These are phyloP conservation scores for Aspergillus nomiae DNA, from an alignment of 2,329 filamentous ascomycete species.

Conservation along the genomic window DNA sequence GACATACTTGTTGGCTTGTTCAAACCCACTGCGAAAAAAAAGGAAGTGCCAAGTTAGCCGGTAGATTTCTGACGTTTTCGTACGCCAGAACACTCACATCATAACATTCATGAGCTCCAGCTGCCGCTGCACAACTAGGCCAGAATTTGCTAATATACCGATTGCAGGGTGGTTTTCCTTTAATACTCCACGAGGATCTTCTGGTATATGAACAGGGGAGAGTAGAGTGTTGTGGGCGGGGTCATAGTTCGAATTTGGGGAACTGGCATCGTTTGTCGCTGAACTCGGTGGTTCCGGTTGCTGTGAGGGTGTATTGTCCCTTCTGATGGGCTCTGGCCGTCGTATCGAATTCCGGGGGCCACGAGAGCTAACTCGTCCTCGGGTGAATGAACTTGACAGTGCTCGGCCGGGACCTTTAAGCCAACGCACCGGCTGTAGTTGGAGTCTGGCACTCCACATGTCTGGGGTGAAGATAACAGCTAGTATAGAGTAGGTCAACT, in stretches of 20 bases:
- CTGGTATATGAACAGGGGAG: conserved; percentile 62
- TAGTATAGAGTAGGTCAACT: not conserved
- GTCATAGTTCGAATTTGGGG: conserved; percentile 45
- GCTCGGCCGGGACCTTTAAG: conserved; percentile 24
- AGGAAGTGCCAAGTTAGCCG: conserved; percentile 8
- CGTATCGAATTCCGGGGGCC: conserved; percentile 34
- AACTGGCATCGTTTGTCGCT: conserved; percentile 29
- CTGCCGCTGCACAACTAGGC: conserved; percentile 64
- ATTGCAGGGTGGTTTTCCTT: conserved; percentile 61
- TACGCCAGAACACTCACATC: conserved; percentile 40
- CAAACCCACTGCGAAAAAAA: conserved; percentile 53
- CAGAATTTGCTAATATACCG: conserved; percentile 61
- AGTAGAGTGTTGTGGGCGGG: conserved; percentile 53
- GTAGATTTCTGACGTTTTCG: not conserved
- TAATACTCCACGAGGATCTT: conserved; percentile 62
- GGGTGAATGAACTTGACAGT: conserved; percentile 29
- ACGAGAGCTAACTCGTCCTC: conserved; percentile 26
- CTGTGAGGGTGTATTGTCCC: conserved; percentile 8
- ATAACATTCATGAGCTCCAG: conserved; percentile 68
- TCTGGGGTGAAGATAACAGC: not conserved
- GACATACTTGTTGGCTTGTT: conserved; percentile 67
- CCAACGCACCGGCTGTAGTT: conserved; percentile 22
- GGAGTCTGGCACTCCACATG: conserved; percentile 36
- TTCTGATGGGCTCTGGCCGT: conserved; percentile 26
- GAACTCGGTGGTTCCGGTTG: conserved; percentile 9